Percentiles rank a stretch among this genome's conserved stretches.
Evolutionary conservation across 106 monocot species (phyloP).

Genomic region (Narthecium ossifragum): DNA sequence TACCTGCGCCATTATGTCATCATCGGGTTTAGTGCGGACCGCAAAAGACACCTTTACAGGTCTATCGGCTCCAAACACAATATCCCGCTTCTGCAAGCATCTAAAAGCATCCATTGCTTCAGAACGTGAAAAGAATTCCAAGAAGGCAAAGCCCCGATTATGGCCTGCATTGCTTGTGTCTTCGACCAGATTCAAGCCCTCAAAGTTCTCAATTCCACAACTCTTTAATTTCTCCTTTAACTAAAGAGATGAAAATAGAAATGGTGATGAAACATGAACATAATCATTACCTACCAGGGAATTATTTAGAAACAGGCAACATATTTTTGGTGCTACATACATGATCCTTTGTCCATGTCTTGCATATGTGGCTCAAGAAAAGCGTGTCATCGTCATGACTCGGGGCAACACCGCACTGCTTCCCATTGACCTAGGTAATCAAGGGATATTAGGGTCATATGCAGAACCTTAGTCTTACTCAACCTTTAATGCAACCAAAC

Average conservation of each 20-base stretch:
- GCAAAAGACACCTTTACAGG: slow-evolving; percentile 93
- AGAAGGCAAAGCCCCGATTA: slow-evolving; percentile 94
- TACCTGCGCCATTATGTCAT: slow-evolving; percentile 97
- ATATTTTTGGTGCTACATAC: slow-evolving; percentile 17
- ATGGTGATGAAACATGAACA: not conserved
- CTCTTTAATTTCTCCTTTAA: slow-evolving; percentile 75
- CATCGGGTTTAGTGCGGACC: slow-evolving; percentile 79
- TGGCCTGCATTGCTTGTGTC: slow-evolving; percentile 71
- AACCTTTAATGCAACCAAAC: not conserved
- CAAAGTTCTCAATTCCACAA: slow-evolving; percentile 77
- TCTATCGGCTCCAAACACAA: slow-evolving; percentile 70
- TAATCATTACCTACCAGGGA: not conserved
- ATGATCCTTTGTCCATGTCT: slow-evolving; percentile 85
- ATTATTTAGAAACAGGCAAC: not conserved
- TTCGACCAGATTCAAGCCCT: slow-evolving; percentile 70
- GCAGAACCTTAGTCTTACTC: not conserved
- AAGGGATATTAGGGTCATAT: not conserved
- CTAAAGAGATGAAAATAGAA: slow-evolving; percentile 20
- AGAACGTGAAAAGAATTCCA: slow-evolving; percentile 82
- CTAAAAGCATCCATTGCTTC: slow-evolving; percentile 87
- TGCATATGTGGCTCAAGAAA: slow-evolving; percentile 89
- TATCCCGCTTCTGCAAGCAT: slow-evolving; percentile 67
- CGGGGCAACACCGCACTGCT: slow-evolving; percentile 87
- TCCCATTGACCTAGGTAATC: slow-evolving; percentile 57
- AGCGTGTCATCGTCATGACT: slow-evolving; percentile 94